Conservation (phyloP, 2,329 filamentous ascomycete species). For the Hypoxylon sp. region DNA sequence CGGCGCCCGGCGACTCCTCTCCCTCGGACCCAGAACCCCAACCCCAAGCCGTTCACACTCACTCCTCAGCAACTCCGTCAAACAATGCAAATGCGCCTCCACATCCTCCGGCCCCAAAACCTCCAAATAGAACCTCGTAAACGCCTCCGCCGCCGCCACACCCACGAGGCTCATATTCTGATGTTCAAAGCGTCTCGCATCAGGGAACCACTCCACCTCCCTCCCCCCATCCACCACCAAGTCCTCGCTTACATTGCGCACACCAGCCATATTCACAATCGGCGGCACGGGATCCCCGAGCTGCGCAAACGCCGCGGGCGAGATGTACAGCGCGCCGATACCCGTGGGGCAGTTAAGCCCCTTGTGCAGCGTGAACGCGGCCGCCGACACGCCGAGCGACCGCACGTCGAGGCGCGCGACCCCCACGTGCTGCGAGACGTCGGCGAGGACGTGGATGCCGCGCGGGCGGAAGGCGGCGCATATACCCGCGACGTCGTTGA, state of each 20-base stretch:
- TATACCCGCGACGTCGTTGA: slow-evolving; percentile 53
- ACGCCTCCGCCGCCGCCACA: slow-evolving; percentile 48
- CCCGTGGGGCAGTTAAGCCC: slow-evolving; percentile 54
- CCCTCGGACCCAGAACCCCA: slow-evolving; percentile 44
- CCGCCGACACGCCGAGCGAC: slow-evolving; percentile 51
- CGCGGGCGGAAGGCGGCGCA: slow-evolving; percentile 47
- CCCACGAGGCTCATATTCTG: slow-evolving; percentile 51
- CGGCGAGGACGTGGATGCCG: slow-evolving; percentile 54
- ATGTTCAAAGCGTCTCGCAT: slow-evolving; percentile 53
- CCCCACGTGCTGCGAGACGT: slow-evolving; percentile 55
- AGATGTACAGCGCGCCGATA: slow-evolving; percentile 53
- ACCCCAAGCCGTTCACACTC: slow-evolving; percentile 47
- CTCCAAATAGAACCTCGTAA: slow-evolving; percentile 51
- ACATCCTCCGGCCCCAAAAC: slow-evolving; percentile 47
- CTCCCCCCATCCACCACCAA: slow-evolving; percentile 40
- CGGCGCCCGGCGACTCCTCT: slow-evolving; percentile 47
- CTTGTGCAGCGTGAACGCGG: slow-evolving; percentile 55
- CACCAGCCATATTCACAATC: slow-evolving; percentile 49
- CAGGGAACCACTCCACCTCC: slow-evolving; percentile 45
- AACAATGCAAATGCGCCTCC: slow-evolving; percentile 46
- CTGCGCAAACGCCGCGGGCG: slow-evolving; percentile 43
- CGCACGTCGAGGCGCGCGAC: slow-evolving; percentile 52
- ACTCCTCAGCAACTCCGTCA: slow-evolving; percentile 46
- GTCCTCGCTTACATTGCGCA: slow-evolving; percentile 43
- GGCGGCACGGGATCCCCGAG: slow-evolving; percentile 48